Percentiles rank a stretch among this genome's conserved stretches.
Conservation (phyloP, 108 stramenopile species). For the Schizochytrium sp. region DNA sequence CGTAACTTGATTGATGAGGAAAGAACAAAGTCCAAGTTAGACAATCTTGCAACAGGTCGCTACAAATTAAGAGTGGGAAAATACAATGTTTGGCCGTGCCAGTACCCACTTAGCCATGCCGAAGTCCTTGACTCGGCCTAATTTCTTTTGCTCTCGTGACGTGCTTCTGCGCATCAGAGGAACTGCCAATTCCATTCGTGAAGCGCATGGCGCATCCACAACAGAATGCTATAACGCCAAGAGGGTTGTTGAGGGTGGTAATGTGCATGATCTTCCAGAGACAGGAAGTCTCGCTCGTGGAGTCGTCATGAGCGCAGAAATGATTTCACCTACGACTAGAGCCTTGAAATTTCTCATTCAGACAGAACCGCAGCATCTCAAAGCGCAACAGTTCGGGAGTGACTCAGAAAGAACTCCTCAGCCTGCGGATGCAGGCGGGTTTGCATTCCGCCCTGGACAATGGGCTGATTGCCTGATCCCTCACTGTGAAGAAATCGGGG, state of each 20-base stretch:
- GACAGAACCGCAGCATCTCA: slow-evolving; percentile 3
- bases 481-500: neutral
- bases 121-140: no score
- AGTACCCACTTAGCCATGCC: no score
- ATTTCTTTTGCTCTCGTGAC: no score
- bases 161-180: no score
- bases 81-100: no score
- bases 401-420: neutral
- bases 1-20: no score
- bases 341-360: neutral
- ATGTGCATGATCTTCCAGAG: neutral
- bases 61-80: no score
- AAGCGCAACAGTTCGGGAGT: neutral
- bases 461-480: slow-evolving; percentile 28
- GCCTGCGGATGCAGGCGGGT: neutral
- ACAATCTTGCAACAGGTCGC: no score
- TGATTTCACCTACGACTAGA: neutral
- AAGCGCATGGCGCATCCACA: no score
- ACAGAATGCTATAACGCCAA: no score
- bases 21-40: no score
- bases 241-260: neutral
- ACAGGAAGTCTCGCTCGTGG: neutral
- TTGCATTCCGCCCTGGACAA: slow-evolving; percentile 2
- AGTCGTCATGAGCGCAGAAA: neutral
- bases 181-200: no score